Base-by-base conservation (phyloP, 495 filamentous ascomycete genomes). In the Xylaria grammica region DNA sequence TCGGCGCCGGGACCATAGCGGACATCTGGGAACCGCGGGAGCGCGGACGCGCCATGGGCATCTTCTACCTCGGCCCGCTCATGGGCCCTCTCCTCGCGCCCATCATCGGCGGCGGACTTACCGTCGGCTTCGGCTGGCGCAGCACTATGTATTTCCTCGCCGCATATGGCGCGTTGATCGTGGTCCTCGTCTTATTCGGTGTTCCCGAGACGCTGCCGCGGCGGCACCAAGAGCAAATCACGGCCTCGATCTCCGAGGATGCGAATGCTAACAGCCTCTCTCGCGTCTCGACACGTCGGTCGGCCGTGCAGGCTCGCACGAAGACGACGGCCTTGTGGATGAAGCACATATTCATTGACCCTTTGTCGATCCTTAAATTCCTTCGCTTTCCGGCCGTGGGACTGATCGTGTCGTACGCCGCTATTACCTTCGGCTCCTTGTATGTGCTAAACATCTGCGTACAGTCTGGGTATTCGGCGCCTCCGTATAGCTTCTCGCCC, bases 21-120 rank as follows among this genome's bases (percentile, higher is more conserved):
- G 94, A 97, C 77, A 84, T 97, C 56, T 98, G 94, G 94, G 91
- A 94, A 61, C 72, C 87, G 1, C 84, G 81, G 22, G 90, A 97
- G 73, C 81, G 94, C 60, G 94, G 94, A 7, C 80, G 80, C 24
- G 94, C 93, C n/a, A 97, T 98, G 92, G 89, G 92, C 2, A 86
- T 91, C 24, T 98, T 97, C 76, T 98, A 96, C 64, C 82, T 97
- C 0, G 94, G 94, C 0, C 94, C 94, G 1, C 78, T 97, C n/a
- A 74, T 89, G 57, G 94, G 94, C 0, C 94, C 94, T 0, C 78
- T 97, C 10, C 78, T 97, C 26, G 87, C 91, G 0, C 94, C 94
- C 7, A 94, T 98, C 48, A 87, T 97, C 46, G 94, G 94, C 36
- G 94, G 94, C 59, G 87, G 83, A 1, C 76, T 98, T 22, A 83